A percentile compares a stretch with the other conserved stretches of the same genome.
Conservation (phyloP, 306 rosid genomes). For the Cicer arietinum region DNA sequence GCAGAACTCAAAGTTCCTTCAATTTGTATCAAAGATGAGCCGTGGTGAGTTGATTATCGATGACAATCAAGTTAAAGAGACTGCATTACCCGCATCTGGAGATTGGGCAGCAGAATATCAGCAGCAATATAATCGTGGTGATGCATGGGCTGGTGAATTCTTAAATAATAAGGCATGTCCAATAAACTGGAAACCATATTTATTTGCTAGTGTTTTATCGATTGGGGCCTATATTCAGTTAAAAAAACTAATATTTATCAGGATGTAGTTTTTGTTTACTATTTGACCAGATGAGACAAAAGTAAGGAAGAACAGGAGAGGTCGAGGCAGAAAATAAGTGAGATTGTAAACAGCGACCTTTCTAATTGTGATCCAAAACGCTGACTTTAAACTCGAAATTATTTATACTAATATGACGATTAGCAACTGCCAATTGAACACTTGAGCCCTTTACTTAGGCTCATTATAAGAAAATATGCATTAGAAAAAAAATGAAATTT, state of each 20-base stretch:
- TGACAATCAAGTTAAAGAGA: slow-evolving; percentile 88
- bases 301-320: neutral
- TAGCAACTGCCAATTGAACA: neutral
- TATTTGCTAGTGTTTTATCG: slow-evolving; percentile 29
- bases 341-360: no score
- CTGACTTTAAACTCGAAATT: neutral
- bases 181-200: slow-evolving; percentile 30
- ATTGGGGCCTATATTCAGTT: slow-evolving; percentile 29
- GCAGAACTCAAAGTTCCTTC: slow-evolving; percentile 96
- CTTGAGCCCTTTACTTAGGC: neutral
- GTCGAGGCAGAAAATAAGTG: slow-evolving; percentile 15
- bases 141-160: slow-evolving; percentile 88
- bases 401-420: slow-evolving; percentile 4
- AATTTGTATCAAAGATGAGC: slow-evolving; percentile 97
- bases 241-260: neutral
- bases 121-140: slow-evolving; percentile 63
- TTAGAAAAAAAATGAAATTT: neutral
- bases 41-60: slow-evolving; percentile 92
- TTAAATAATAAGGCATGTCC: slow-evolving; percentile 58
- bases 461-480: slow-evolving; percentile 1
- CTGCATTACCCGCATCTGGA: slow-evolving; percentile 64
- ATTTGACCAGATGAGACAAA: slow-evolving; percentile 9
- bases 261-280: slow-evolving; percentile 14
- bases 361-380: no score
- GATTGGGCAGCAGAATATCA: slow-evolving; percentile 91